Conservation (phyloP, 495 filamentous ascomycete genomes). For the Letharia columbiana region DNA sequence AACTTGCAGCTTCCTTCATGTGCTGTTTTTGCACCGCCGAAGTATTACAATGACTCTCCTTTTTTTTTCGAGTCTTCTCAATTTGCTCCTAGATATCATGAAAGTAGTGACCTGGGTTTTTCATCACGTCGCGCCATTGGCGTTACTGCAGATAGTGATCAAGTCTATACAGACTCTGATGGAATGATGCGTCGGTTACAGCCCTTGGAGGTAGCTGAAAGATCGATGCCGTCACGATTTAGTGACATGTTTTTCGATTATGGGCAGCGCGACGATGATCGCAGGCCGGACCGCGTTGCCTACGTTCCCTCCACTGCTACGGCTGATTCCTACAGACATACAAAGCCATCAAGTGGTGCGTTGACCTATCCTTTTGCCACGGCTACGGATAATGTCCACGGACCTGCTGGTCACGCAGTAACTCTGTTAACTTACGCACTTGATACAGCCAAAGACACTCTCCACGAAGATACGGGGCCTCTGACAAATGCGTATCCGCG, state of each 20-base stretch:
- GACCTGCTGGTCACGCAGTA: background rate
- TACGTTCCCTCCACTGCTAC: background rate
- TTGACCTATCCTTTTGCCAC: background rate
- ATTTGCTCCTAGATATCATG: background rate
- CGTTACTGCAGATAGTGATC: constrained; percentile 2
- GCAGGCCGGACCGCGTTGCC: background rate
- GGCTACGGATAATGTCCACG: background rate
- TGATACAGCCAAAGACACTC: background rate
- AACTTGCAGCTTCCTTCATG: constrained; percentile 7
- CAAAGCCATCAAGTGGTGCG: background rate
- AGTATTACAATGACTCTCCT: constrained; percentile 13
- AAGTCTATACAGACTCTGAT: background rate
- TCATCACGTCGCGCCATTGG: constrained; percentile 8
- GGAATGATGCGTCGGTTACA: background rate
- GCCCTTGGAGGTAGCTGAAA: constrained; percentile 2
- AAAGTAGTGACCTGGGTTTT: constrained; percentile 3
- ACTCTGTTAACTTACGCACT: background rate
- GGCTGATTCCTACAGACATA: background rate
- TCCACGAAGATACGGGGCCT: background rate
- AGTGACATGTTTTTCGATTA: background rate
- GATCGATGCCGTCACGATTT: background rate
- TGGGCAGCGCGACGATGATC: background rate
- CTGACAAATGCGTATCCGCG: background rate
- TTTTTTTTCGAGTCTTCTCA: constrained; percentile 5
- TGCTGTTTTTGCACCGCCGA: constrained; percentile 6